These are phyloP conservation scores for Colletotrichum simmondsii DNA, from an alignment of 2,329 filamentous ascomycete species.

Conservation along the genomic window DNA sequence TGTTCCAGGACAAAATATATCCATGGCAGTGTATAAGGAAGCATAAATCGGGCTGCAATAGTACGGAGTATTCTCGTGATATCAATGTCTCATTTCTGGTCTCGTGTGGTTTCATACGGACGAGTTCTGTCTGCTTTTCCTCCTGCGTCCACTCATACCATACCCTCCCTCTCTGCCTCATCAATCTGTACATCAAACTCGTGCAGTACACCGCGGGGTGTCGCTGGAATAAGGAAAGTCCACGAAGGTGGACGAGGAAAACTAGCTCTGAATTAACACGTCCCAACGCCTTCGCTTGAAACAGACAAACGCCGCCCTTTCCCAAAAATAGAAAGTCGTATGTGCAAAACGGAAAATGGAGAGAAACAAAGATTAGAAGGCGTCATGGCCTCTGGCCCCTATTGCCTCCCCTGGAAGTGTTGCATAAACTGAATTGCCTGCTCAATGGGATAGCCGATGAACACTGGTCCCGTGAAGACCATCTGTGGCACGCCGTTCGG, in stretches of 20 bases:
- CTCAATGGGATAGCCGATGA: slow-evolving; percentile 89
- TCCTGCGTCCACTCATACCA: slow-evolving; percentile 10
- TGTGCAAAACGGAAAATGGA: slow-evolving; percentile 19
- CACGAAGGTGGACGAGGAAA: background rate
- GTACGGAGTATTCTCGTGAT: background rate
- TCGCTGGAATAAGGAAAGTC: background rate
- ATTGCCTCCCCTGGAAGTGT: slow-evolving; percentile 55
- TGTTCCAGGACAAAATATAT: background rate
- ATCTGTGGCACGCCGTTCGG: slow-evolving; percentile 67
- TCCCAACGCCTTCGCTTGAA: slow-evolving; percentile 30
- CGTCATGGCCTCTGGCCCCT: slow-evolving; percentile 18
- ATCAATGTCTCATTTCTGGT: slow-evolving; percentile 30
- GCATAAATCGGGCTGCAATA: background rate
- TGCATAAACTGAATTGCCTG: slow-evolving; percentile 83
- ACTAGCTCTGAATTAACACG: background rate
- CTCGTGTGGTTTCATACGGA: slow-evolving; percentile 29
- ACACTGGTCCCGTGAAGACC: slow-evolving; percentile 92
- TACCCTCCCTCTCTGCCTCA: slow-evolving; percentile 3
- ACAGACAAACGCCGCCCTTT: slow-evolving; percentile 4
- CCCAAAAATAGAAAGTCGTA: background rate
- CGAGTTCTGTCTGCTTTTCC: slow-evolving; percentile 29
- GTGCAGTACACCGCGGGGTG: background rate
- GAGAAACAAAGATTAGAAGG: background rate
- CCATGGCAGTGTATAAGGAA: background rate
- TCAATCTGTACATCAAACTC: slow-evolving; percentile 19